Evolutionary conservation across 2,329 filamentous ascomycete genomes (phyloP), one percentile per base, ranked within the genome.

Genomic region (Phoma herbarum): DNA sequence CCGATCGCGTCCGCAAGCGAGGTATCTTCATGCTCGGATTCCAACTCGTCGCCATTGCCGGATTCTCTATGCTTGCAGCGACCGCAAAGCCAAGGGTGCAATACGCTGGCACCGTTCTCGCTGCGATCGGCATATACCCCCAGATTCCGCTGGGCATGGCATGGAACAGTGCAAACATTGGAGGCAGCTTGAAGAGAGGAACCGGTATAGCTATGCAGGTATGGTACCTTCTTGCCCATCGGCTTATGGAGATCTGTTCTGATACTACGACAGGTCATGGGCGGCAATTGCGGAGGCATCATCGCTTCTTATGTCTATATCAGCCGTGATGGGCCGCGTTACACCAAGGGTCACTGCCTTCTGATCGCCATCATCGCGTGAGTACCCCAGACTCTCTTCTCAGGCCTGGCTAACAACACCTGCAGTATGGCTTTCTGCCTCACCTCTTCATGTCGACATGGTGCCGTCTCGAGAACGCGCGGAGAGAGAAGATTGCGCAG

Each of bases 251-350:
- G 7, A 18, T 4, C 20, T 42, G n/a, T 11, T 14, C n/a, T 52
- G 23, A 58, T 37, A 14, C 9, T 7, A 25, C 9, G 8, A 14
- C 28, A 58, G 55, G 80, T 84, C 37, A 83, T 82, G 59, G 80
- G 82, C 20, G 82, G 81, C 4, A 79, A 80, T 23, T 82, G 97
- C 48, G 95, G 95, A 71, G 93, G 93, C 28, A 86, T 97, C n/a
- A 83, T 86, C 49, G 78, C 83, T 1, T 77, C 79, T 4, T 84
- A 82, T 61, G 77, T 85, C 14, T 86, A 83, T 61, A 70, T 80
- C 6, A 57, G 75, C 22, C 75, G 77, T 26, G 78, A 84, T 62
- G 66, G 68, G 2, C 78, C 79, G 29, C 68, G 78, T 26, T 85
- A 81, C 65, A 76, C 78, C 28, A 72, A 69, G 10, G 83, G 82